phyloP scores from a whole-genome alignment of 441 rosid genomes.

The Jatropha multifida region DNA sequence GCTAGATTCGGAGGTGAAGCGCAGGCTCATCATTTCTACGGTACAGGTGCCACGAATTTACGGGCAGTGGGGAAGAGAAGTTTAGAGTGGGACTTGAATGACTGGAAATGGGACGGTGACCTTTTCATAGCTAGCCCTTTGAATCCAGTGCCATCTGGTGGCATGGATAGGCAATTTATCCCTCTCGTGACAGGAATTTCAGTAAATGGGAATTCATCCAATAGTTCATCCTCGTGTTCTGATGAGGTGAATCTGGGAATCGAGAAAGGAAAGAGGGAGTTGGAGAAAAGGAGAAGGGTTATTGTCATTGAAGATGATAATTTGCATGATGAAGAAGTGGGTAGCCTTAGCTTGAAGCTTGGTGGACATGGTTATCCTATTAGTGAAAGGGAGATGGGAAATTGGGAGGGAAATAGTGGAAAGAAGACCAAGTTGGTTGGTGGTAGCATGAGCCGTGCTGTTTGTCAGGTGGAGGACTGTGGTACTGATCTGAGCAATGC shows the following conservation, averaged over 20 bases:
- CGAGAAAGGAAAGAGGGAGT: conserved; percentile 51
- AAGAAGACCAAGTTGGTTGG: conserved; percentile 75
- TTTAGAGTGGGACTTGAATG: conserved; percentile 88
- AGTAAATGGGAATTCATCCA: conserved; percentile 53
- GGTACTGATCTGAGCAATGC: conserved; percentile 86
- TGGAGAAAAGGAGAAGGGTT: conserved; percentile 84
- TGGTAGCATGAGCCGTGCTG: conserved; percentile 55
- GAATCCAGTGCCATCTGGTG: conserved; percentile 47
- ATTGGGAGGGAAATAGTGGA: conserved; percentile 52
- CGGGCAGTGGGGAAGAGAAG: conserved; percentile 61
- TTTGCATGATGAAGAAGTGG: conserved; percentile 41
- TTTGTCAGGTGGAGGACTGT: conserved; percentile 94
- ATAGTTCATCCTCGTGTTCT: conserved; percentile 77
- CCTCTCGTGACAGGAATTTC: conserved; percentile 48
- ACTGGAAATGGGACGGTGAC: conserved; percentile 99
- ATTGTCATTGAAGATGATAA: conserved; percentile 52
- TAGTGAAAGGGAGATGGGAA: conserved; percentile 40
- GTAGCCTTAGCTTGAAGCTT: conserved; percentile 62
- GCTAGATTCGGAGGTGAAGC: conserved; percentile 67
- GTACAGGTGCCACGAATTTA: conserved; percentile 42
- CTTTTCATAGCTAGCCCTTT: conserved; percentile 72
- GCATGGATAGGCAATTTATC: conserved; percentile 49
- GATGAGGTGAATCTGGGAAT: conserved; percentile 63
- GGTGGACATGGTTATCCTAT: conserved; percentile 56
- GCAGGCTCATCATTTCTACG: conserved; percentile 51